phyloP scores from a whole-genome alignment of 371 early-diverging fungal genomes.

The Apophysomyces ossiformis region DNA sequence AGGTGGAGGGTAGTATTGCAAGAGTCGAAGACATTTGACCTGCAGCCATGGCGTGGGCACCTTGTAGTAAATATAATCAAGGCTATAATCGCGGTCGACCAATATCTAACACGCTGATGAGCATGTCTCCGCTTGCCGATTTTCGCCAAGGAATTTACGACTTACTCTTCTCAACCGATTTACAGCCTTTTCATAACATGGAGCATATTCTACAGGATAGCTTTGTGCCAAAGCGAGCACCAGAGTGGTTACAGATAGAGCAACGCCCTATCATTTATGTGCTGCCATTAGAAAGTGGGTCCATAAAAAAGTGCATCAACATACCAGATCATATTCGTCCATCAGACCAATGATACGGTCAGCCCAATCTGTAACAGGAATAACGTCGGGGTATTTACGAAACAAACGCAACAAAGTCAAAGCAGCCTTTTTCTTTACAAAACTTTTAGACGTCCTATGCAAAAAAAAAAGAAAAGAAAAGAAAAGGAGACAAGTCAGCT shows the following conservation, averaged over 20 bases:
- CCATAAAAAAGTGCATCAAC: not conserved
- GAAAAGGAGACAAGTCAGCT: constrained; percentile 10
- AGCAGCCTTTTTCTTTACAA: constrained; percentile 97
- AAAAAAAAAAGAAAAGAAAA: constrained; percentile 1
- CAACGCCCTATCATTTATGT: constrained; percentile 73
- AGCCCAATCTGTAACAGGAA: constrained; percentile 92
- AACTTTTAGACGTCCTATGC: constrained; percentile 71
- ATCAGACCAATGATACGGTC: constrained; percentile 77
- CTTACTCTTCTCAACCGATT: constrained; percentile 78
- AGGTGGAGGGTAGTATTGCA: constrained; percentile 94
- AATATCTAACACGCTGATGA: constrained; percentile 63
- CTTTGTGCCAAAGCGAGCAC: constrained; percentile 88
- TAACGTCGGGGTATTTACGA: constrained; percentile 89
- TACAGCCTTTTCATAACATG: constrained; percentile 79
- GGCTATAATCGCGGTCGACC: constrained; percentile 81
- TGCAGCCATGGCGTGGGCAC: constrained; percentile 98
- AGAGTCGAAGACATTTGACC: constrained; percentile 89
- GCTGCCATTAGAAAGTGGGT: not conserved
- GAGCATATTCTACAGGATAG: constrained; percentile 79
- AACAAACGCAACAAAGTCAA: constrained; percentile 88
- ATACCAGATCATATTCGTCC: constrained; percentile 87
- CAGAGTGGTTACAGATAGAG: constrained; percentile 81
- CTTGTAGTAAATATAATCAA: constrained; percentile 95
- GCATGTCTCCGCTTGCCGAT: constrained; percentile 5
- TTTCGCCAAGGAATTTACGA: not conserved